These are phyloP conservation scores for Aspergillus neoniger DNA, from an alignment of 2,329 filamentous ascomycete species.

Conservation along the genomic window DNA sequence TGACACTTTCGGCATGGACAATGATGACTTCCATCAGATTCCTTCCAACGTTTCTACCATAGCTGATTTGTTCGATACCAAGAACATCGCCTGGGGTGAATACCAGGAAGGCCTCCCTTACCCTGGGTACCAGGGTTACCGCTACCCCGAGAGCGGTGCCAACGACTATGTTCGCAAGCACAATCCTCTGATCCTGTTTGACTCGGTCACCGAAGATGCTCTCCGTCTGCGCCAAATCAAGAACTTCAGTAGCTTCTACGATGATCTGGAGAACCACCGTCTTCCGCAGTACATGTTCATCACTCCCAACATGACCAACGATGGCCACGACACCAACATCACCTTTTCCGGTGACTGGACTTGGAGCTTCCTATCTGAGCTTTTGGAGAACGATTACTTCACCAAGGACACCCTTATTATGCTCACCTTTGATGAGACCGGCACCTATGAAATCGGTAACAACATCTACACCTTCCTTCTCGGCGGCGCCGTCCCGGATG, in stretches of 20 bases:
- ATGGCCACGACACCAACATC: constrained; percentile 74
- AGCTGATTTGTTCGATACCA: constrained; percentile 68
- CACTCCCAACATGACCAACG: constrained; percentile 59
- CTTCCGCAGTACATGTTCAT: constrained; percentile 69
- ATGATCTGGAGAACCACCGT: constrained; percentile 63
- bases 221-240: constrained; percentile 69
- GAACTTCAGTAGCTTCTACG: constrained; percentile 69
- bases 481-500: constrained; percentile 68
- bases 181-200: constrained; percentile 67
- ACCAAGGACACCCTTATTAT: constrained; percentile 77
- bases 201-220: constrained; percentile 61
- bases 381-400: constrained; percentile 70
- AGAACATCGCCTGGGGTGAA: constrained; percentile 66
- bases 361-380: constrained; percentile 67
- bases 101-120: constrained; percentile 81
- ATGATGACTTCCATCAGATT: constrained; percentile 64
- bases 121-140: constrained; percentile 67
- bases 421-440: constrained; percentile 81
- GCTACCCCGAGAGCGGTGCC: constrained; percentile 60
- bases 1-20: constrained; percentile 72
- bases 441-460: constrained; percentile 69
- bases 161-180: constrained; percentile 85
- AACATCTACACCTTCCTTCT: constrained; percentile 69
- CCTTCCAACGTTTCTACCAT: constrained; percentile 65
- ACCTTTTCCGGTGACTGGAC: constrained; percentile 70